A percentile compares a stretch with the other conserved stretches of the same genome.
phyloP scores from a whole-genome alignment of 2,329 filamentous ascomycete species.

The Monosporascus sp. region DNA sequence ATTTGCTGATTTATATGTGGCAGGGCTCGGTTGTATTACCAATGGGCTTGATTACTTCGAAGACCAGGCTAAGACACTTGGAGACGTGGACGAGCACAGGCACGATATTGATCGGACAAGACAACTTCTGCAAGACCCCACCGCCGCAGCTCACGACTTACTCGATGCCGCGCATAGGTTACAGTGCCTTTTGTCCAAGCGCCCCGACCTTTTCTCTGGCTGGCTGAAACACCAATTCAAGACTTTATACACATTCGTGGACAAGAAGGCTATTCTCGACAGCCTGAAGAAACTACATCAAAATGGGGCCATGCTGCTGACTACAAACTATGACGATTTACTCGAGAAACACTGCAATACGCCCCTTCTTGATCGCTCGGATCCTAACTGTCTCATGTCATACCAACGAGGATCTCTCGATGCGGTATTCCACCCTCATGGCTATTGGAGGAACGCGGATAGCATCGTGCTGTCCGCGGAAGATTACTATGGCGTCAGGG shows the following conservation, averaged over 20 bases:
- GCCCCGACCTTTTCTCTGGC: constrained; percentile 4
- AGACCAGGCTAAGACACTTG: constrained; percentile 3
- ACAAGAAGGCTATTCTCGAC: constrained; percentile 7
- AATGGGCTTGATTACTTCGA: constrained; percentile 10
- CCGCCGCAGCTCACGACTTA: background rate
- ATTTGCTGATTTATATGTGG: background rate
- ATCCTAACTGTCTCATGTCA: constrained; percentile 2
- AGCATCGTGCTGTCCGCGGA: constrained; percentile 9
- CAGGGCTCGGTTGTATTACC: constrained; percentile 6
- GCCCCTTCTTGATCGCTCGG: constrained; percentile 5
- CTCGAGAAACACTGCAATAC: constrained; percentile 10
- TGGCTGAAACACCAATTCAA: constrained; percentile 11
- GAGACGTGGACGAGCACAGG: background rate
- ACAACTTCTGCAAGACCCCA: background rate
- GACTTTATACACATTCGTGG: constrained; percentile 5
- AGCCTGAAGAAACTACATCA: constrained; percentile 7
- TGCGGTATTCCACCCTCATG: constrained; percentile 13
- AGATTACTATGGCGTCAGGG: constrained; percentile 6
- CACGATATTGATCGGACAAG: background rate
- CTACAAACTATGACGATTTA: constrained; percentile 12
- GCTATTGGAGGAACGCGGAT: constrained; percentile 8
- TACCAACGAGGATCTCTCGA: constrained; percentile 7
- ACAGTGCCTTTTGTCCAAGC: constrained; percentile 1
- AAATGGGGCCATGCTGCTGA: constrained; percentile 9
- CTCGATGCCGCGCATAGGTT: constrained; percentile 1